Evolutionary conservation across 208 protist species (phyloP).

Genomic region (Acanthamoeba sp.): DNA sequence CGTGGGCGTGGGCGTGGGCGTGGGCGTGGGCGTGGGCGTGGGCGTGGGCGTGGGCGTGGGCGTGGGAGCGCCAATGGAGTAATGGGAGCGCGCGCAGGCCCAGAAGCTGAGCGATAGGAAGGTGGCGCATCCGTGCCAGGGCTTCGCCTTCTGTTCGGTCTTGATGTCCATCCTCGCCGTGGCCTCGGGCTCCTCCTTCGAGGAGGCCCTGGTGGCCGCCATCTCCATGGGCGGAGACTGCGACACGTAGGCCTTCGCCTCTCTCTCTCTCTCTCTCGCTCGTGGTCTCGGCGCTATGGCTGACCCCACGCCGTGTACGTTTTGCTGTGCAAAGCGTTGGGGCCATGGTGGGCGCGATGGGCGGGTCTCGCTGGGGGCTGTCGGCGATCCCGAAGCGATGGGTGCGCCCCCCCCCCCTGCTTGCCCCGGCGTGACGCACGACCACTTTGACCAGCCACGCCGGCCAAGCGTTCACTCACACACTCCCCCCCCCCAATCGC

Average conservation of each 20-base stretch:
- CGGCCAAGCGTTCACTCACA: too few species aligned
- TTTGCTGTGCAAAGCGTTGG: background rate
- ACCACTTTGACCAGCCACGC: too few species aligned
- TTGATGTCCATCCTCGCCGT: slow-evolving; percentile 4
- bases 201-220: slow-evolving; percentile 17
- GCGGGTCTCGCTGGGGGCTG: background rate
- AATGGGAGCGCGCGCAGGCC: background rate
- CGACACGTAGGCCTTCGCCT: background rate
- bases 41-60: too few species aligned
- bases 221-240: slow-evolving; percentile 1
- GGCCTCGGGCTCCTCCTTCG: background rate
- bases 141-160: slow-evolving; percentile 14
- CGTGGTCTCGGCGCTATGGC: background rate
- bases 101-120: background rate
- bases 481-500: background rate
- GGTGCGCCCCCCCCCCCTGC: background rate
- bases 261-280: background rate
- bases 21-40: too few species aligned
- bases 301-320: too few species aligned
- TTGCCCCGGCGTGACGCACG: background rate
- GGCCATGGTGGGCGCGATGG: slow-evolving; percentile 26
- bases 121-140: background rate
- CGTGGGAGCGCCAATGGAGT: too few species aligned
- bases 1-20: too few species aligned
- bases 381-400: background rate